Conservation (phyloP, 2,329 filamentous ascomycete species). For the Geosmithia putterillii region DNA sequence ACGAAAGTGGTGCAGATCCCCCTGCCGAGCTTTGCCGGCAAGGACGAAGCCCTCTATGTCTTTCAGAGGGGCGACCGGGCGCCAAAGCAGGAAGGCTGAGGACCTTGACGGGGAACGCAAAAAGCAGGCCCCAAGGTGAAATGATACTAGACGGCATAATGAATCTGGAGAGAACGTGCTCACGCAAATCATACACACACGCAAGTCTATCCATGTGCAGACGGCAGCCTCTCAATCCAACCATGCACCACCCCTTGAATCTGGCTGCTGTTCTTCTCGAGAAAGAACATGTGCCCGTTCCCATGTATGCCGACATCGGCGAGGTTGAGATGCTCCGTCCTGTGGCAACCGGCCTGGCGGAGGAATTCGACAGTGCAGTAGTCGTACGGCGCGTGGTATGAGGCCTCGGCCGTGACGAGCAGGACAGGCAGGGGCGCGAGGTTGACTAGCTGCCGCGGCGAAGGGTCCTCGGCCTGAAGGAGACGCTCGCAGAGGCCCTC, state of each 20-base stretch:
- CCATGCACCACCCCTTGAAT: conserved; percentile 14
- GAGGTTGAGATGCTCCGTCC: conserved; percentile 21
- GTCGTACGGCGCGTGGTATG: conserved; percentile 33
- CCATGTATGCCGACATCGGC: conserved; percentile 24
- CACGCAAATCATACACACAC: too few relatives aligned
- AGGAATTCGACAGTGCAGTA: conserved; percentile 27
- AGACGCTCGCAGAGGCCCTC: conserved; percentile 10
- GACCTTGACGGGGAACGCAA: conserved; percentile 1
- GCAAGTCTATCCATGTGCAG: not conserved
- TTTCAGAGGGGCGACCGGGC: conserved; percentile 39
- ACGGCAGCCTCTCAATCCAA: conserved; percentile 8
- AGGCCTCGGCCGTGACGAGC: conserved; percentile 27
- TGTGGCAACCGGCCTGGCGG: conserved; percentile 25
- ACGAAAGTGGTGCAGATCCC: conserved; percentile 50
- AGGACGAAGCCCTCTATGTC: conserved; percentile 63
- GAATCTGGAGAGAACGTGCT: too few relatives aligned
- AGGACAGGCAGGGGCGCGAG: conserved; percentile 20
- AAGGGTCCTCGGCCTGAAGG: conserved; percentile 19
- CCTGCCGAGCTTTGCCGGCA: conserved; percentile 62
- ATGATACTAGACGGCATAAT: not conserved
- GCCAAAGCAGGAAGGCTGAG: conserved; percentile 6
- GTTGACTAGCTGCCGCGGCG: conserved; percentile 21
- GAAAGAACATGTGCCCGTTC: conserved; percentile 34
- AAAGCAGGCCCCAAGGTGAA: not conserved
- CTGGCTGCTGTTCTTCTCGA: conserved; percentile 33